Evolutionary conservation across 352 stramenopile genomes (phyloP), one percentile per base, ranked within the genome.

Genomic region (Aphanomyces euteiches): DNA sequence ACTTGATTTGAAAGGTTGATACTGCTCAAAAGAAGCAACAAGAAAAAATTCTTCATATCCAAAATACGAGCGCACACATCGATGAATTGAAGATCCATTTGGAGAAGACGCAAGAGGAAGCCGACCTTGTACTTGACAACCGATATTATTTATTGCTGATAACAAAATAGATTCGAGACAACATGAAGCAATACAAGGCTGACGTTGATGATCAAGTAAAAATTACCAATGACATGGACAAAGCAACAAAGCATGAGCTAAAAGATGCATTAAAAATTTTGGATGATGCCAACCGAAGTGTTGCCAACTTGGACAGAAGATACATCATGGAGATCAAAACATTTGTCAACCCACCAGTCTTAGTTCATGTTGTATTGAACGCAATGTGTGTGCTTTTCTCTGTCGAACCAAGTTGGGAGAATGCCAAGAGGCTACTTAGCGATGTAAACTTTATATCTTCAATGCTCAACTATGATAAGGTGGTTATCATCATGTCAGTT

Each of bases 301-400:
- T 93, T 3, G 39, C 88, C 21, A 66, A 86, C 40, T 82, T 93
- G 19, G 84, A 93, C 47, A 82, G 87, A 64, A 79, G 81, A 1
- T 85, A 91, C 57, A 89, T 93, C 38, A 75, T 90, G 37, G 85
- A 93, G 73, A 90, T 93, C 76, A 93, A 93, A 72, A 91, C 85
- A 63, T 93, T 93, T 45, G 87, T 81, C 12, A 90, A 72, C 40
- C 85, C 85, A 4, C 85, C 85, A 4, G 73, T 83, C 15, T 71
- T 93, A 0, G 85, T 93, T 2, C 84, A 91, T 40, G 68, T 91
- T 10, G 84, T 90, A 2, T 50, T 93, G 2, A 84, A 90, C 6
- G 85, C 83, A 0, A 80, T 93, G 13, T 92, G 85, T 66, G 80
- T 90, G 3, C 58, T 93, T 47, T 92, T 92, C 28, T 69, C 77